A percentile compares a stretch with the other conserved stretches of the same genome.
phyloP scores from a whole-genome alignment of 1,284 basidiomycete genomes.

The Trichosporon sp. region DNA sequence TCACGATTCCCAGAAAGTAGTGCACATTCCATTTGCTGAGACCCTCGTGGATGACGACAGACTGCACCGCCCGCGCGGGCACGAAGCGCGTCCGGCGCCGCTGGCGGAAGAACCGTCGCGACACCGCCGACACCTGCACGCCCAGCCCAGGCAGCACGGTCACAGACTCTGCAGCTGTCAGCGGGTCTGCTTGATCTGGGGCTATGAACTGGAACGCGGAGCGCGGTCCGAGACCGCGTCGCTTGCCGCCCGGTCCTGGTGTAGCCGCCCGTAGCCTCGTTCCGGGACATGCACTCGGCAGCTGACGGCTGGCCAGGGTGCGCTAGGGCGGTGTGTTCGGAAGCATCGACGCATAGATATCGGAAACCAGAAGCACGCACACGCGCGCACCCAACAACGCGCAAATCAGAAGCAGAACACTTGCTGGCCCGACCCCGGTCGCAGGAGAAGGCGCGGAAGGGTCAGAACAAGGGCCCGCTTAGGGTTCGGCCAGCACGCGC shows the following conservation, averaged over 20 bases:
- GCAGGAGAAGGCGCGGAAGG: background rate
- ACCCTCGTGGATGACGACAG: constrained; percentile 40
- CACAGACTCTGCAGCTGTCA: constrained; percentile 36
- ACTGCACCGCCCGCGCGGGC: constrained; percentile 30
- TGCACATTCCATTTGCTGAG: constrained; percentile 34
- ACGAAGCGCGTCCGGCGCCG: constrained; percentile 24
- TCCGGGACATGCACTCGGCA: background rate
- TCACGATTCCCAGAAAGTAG: constrained; percentile 39
- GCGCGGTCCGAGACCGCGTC: background rate
- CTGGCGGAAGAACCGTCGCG: constrained; percentile 21
- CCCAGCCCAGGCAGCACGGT: constrained; percentile 56
- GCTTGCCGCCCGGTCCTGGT: background rate
- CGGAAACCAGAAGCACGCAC: background rate
- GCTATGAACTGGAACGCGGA: background rate
- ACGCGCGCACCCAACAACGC: background rate
- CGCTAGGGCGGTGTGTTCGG: background rate
- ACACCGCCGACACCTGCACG: constrained; percentile 58
- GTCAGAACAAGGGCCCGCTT: background rate
- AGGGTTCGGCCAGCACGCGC: background rate
- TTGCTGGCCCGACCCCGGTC: background rate
- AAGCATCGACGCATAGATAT: background rate
- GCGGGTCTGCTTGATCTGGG: background rate
- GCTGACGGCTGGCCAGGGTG: background rate
- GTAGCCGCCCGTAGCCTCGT: no score
- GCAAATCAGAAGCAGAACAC: background rate